Evolutionary conservation across 2,329 filamentous ascomycete species (phyloP).

Genomic region (Bipolaris cookei): DNA sequence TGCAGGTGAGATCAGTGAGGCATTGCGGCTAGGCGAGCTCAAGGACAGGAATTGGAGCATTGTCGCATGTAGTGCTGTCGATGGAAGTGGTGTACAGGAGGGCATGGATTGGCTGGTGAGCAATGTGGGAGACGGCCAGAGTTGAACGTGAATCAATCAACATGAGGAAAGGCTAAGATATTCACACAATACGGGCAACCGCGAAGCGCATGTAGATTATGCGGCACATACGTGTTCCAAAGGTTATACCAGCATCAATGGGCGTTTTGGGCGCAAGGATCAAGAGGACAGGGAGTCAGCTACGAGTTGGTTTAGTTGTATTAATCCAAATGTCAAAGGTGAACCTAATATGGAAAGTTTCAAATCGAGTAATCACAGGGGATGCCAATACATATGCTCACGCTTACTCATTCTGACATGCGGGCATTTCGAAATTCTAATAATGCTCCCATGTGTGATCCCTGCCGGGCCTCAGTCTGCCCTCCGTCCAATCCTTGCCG

Average conservation of each 20-base stretch:
- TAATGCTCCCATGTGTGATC: slow-evolving; percentile 37
- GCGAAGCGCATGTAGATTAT: slow-evolving; percentile 13
- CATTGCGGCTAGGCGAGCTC: slow-evolving; percentile 84
- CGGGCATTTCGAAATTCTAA: slow-evolving; percentile 3
- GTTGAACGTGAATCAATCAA: background rate
- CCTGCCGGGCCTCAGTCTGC: slow-evolving; percentile 41
- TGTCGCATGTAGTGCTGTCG: slow-evolving; percentile 94
- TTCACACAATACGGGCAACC: background rate
- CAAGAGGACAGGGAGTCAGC: slow-evolving; percentile 12
- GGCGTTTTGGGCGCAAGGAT: slow-evolving; percentile 24
- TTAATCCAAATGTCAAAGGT: background rate
- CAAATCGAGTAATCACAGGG: background rate
- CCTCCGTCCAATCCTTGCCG: slow-evolving; percentile 54
- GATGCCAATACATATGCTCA: background rate
- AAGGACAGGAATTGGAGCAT: slow-evolving; percentile 99
- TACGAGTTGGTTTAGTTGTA: background rate
- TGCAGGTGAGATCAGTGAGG: slow-evolving; percentile 95
- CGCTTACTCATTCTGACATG: background rate
- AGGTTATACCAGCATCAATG: slow-evolving; percentile 31
- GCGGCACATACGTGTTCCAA: slow-evolving; percentile 12
- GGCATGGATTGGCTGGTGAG: slow-evolving; percentile 99
- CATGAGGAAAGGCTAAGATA: background rate
- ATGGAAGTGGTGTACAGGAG: slow-evolving; percentile 91
- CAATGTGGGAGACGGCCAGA: slow-evolving; percentile 33
- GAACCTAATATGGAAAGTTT: background rate